Evolutionary conservation across 257 asterid genomes (phyloP).

Genomic region (Verbascum thapsus): DNA sequence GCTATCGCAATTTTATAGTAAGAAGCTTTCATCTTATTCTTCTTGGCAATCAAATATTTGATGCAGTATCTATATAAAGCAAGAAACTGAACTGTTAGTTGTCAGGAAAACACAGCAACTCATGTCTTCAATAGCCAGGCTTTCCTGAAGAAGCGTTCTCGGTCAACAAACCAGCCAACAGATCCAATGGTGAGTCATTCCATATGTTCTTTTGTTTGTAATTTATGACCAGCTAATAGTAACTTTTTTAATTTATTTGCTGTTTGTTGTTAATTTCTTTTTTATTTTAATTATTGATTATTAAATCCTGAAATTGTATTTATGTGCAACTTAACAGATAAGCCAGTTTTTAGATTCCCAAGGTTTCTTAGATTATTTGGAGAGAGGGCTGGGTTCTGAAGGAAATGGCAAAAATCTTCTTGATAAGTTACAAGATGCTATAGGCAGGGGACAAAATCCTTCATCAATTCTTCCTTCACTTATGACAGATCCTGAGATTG

Average conservation of each 20-base stretch:
- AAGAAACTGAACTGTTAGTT: slow-evolving; percentile 30
- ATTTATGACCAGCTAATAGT: slow-evolving; percentile 15
- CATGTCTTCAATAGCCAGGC: slow-evolving; percentile 91
- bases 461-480: slow-evolving; percentile 62
- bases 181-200: slow-evolving; percentile 75
- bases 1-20: slow-evolving; percentile 97
- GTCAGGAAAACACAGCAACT: slow-evolving; percentile 82
- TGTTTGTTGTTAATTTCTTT: slow-evolving; percentile 7
- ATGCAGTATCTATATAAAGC: slow-evolving; percentile 31
- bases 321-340: slow-evolving; percentile 59
- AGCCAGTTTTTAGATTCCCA: slow-evolving; percentile 88
- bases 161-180: slow-evolving; percentile 88
- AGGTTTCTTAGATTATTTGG: slow-evolving; percentile 93
- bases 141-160: slow-evolving; percentile 88
- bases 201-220: slow-evolving; percentile 17
- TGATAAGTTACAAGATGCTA: slow-evolving; percentile 93
- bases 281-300: slow-evolving; percentile 15
- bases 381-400: slow-evolving; percentile 85
- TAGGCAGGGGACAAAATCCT: slow-evolving; percentile 91
- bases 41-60: slow-evolving; percentile 28
- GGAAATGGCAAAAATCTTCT: slow-evolving; percentile 77
- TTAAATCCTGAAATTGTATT: slow-evolving; percentile 29
- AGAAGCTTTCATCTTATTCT: slow-evolving; percentile 45
- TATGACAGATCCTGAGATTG: slow-evolving; percentile 57
- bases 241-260: slow-evolving; percentile 19